phyloP scores from a whole-genome alignment of 768 basidiomycete genomes.

The Chalciporus chontae region DNA sequence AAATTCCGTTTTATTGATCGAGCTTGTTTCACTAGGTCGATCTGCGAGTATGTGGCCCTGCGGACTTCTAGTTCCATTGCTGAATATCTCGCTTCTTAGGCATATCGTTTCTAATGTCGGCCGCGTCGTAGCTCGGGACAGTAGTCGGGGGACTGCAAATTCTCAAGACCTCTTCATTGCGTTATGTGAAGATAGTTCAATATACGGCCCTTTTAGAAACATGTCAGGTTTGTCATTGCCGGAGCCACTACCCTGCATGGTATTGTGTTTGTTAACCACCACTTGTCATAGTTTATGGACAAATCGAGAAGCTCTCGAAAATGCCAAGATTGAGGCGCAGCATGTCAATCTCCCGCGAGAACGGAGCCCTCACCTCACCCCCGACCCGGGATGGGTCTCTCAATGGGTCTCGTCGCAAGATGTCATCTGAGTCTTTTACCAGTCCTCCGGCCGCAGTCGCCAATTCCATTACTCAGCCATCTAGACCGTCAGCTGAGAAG shows the following conservation, averaged over 20 bases:
- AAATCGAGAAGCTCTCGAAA: conserved; percentile 69
- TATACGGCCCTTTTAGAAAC: conserved; percentile 80
- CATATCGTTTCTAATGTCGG: conserved; percentile 83
- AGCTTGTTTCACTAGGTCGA: conserved; percentile 47
- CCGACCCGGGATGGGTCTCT: conserved; percentile 22
- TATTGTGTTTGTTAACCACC: conserved; percentile 19
- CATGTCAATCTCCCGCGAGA: conserved; percentile 66
- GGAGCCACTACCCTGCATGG: neutral
- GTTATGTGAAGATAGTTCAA: conserved; percentile 84
- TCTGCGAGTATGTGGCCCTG: conserved; percentile 72
- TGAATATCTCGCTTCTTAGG: conserved; percentile 37
- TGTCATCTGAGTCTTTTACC: conserved; percentile 40
- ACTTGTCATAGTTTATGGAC: conserved; percentile 60
- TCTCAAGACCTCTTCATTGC: conserved; percentile 83
- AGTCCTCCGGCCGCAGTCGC: conserved; percentile 10
- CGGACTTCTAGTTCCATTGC: conserved; percentile 2
- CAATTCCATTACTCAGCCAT: conserved; percentile 21
- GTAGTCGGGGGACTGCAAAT: conserved; percentile 71
- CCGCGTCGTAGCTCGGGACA: conserved; percentile 81
- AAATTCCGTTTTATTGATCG: conserved; percentile 26
- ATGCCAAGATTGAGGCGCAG: conserved; percentile 56
- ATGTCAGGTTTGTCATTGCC: conserved; percentile 66
- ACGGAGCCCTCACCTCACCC: conserved; percentile 44
- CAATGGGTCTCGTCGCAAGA: conserved; percentile 25
- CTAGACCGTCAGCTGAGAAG: conserved; percentile 65